Conservation (phyloP, 495 filamentous ascomycete genomes). For the Neurospora discreta region DNA sequence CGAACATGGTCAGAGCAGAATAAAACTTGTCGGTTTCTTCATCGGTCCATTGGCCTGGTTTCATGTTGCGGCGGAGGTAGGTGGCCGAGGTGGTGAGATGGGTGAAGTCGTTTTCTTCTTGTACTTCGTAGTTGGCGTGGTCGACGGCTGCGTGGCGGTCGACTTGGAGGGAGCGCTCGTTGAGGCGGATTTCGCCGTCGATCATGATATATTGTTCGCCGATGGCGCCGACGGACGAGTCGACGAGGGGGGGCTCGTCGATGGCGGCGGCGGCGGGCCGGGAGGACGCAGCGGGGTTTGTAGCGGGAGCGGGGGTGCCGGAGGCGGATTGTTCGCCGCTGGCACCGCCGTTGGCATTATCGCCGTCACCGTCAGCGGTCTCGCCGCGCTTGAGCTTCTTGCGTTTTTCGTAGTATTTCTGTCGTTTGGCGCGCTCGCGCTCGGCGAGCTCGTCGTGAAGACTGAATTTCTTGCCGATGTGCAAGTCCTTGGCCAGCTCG, state of each 20-base stretch:
- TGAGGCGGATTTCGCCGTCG: conserved; percentile 74
- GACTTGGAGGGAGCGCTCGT: conserved; percentile 64
- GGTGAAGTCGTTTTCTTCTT: conserved; percentile 79
- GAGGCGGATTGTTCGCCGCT: conserved; percentile 4
- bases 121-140: conserved; percentile 47
- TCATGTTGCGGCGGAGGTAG: conserved; percentile 55
- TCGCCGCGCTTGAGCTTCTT: conserved; percentile 11
- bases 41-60: conserved; percentile 62
- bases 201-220: conserved; percentile 44
- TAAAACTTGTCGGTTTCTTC: conserved; percentile 78
- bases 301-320: background rate
- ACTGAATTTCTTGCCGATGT: conserved; percentile 71
- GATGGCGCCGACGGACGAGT: conserved; percentile 6
- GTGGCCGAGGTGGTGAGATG: conserved; percentile 61
- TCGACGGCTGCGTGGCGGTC: conserved; percentile 59
- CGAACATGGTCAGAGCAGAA: conserved; percentile 71
- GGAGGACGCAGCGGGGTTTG: background rate
- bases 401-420: conserved; percentile 26
- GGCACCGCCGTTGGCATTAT: background rate
- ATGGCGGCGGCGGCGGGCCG: background rate
- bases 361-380: conserved; percentile 1
- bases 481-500: conserved; percentile 65
- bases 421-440: conserved; percentile 31
- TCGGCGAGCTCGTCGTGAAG: conserved; percentile 46
- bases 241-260: background rate